Evolutionary conservation across 2,329 filamentous ascomycete genomes (phyloP).

Genomic region (Diaporthe sp.): DNA sequence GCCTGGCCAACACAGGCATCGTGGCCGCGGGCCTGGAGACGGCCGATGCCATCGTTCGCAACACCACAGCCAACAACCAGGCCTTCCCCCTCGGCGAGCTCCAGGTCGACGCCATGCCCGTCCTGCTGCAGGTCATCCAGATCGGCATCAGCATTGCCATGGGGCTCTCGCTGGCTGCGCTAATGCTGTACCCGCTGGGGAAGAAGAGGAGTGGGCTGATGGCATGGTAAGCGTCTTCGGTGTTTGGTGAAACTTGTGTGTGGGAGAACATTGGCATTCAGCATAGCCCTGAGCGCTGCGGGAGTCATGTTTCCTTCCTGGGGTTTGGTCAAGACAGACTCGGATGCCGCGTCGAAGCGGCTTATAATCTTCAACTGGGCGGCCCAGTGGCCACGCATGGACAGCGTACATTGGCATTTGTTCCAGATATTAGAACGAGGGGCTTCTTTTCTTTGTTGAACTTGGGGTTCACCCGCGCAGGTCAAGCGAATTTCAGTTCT

Average conservation of each 20-base stretch:
- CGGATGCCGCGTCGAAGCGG: not conserved
- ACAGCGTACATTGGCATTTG: constrained; percentile 4
- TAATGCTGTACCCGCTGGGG: not conserved
- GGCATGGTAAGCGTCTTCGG: constrained; percentile 11
- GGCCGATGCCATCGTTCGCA: constrained; percentile 15
- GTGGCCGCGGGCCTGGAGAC: constrained; percentile 9
- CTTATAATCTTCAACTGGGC: constrained; percentile 6
- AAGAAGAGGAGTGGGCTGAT: constrained; percentile 19
- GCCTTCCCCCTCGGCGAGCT: constrained; percentile 10
- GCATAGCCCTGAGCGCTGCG: not conserved
- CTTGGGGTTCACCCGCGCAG: not conserved
- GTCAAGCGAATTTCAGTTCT: not conserved
- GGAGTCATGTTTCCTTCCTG: not conserved
- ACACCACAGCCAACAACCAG: constrained; percentile 17
- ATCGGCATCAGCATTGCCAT: constrained; percentile 20
- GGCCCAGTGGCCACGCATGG: not conserved
- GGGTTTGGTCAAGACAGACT: not conserved
- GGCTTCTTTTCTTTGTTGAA: not conserved
- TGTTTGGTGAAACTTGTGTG: not conserved
- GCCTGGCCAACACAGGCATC: constrained; percentile 14
- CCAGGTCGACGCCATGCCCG: constrained; percentile 13
- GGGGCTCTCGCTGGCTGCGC: not conserved
- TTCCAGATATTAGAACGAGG: not conserved
- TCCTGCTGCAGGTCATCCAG: constrained; percentile 23
- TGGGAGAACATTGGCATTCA: not conserved